phyloP scores from a whole-genome alignment of 2,329 filamentous ascomycete genomes.

The Rutstroemia sp. region DNA sequence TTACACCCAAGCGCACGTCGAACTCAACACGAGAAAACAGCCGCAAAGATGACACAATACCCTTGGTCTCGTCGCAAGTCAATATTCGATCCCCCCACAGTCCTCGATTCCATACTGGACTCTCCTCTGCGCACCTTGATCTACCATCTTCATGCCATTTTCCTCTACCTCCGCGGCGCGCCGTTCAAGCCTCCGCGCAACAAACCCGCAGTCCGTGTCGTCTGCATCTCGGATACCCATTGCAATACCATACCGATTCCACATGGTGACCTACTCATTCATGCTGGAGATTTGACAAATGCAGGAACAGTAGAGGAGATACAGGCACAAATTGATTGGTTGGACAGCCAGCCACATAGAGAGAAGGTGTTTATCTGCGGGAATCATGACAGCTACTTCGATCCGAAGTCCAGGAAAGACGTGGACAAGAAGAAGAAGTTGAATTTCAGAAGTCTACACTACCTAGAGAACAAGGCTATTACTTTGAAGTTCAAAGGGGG shows the following conservation, averaged over 20 bases:
- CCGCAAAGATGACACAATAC: constrained; percentile 11
- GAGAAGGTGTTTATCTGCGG: constrained; percentile 80
- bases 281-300: constrained; percentile 80
- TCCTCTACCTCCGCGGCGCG: constrained; percentile 60
- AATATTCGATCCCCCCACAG: constrained; percentile 29
- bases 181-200: constrained; percentile 51
- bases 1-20: no score
- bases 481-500: constrained; percentile 54
- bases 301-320: constrained; percentile 65
- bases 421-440: constrained; percentile 50
- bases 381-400: constrained; percentile 86
- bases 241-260: constrained; percentile 58
- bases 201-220: constrained; percentile 58
- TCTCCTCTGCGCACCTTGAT: constrained; percentile 62
- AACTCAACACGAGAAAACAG: neutral
- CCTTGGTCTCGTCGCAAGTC: constrained; percentile 25
- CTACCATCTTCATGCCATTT: constrained; percentile 52
- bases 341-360: constrained; percentile 62
- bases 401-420: constrained; percentile 51
- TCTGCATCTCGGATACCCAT: constrained; percentile 90
- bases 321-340: constrained; percentile 79
- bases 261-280: constrained; percentile 76
- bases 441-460: constrained; percentile 62
- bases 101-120: constrained; percentile 56
- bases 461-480: constrained; percentile 63